Conservation (phyloP, 768 basidiomycete species). For the Cystobasidium ongulense region DNA sequence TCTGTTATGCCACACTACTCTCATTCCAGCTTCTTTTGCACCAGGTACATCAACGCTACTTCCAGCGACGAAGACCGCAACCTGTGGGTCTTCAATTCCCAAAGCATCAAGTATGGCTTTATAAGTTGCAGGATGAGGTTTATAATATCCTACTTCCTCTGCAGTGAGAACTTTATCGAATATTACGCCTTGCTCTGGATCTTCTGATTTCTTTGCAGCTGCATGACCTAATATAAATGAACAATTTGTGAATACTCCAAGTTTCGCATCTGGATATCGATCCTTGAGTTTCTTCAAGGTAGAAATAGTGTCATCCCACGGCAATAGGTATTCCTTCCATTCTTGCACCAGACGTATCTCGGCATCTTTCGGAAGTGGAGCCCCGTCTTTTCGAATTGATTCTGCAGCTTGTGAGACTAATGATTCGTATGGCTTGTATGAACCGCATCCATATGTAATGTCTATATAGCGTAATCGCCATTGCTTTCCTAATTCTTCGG, state of each 20-base stretch:
- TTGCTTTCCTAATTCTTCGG: not conserved
- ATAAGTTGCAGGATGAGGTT: not conserved
- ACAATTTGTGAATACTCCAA: slow-evolving; percentile 1
- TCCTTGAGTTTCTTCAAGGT: not conserved
- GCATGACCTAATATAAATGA: not conserved
- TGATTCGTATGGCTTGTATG: slow-evolving; percentile 7
- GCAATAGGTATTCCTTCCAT: not conserved
- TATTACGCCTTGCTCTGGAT: not conserved
- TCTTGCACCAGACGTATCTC: not conserved
- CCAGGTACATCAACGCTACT: not conserved
- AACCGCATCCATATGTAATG: not conserved
- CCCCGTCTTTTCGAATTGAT: not conserved
- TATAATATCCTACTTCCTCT: not conserved
- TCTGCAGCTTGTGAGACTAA: not conserved
- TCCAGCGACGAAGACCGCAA: not conserved
- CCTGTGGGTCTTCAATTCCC: not conserved
- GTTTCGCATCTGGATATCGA: not conserved
- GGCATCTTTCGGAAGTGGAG: slow-evolving; percentile 4
- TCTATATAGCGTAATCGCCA: not conserved
- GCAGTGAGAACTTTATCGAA: not conserved
- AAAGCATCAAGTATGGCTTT: slow-evolving; percentile 19
- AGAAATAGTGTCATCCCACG: not conserved
- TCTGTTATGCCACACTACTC: slow-evolving; percentile 1
- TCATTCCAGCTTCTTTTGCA: not conserved
- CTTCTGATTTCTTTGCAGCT: not conserved